Base-by-base conservation (phyloP, 768 basidiomycete genomes). In the Boletus subparvulus region DNA sequence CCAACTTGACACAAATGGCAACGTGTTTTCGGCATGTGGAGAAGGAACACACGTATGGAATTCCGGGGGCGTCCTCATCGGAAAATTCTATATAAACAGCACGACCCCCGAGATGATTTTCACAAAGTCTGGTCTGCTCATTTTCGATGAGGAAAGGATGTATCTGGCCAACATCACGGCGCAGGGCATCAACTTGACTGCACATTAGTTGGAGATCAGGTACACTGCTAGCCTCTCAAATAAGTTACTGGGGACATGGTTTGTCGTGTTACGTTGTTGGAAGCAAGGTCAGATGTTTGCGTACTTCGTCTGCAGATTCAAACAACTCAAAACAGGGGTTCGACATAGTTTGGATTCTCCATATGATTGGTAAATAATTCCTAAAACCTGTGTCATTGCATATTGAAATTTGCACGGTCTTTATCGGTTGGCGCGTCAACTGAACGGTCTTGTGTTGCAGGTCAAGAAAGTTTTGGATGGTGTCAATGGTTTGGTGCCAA, bases 41-140 rank as follows among this genome's bases (percentile, higher is more conserved):
- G 88, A 90, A 57, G 87, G 87, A 39, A 81, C 82, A 0, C 81
- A 88, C 21, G 84, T 87, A 8, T 84, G 82, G 79, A 77, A 80
- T 59, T 50, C 73, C 7, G 63, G 77, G 17, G 86, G 86, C 0
- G 79, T 76, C 1, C 74, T 88, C 0, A 70, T 88, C 0, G 44
- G 44, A 37, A 53, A 45, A 16, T 53, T 46, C 17, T 53, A 14
- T 17, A 6, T 83, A 1, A 61, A 44, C 16, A 69, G 60, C 11
- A 68, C 66, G 17, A 63, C 63, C 11, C 71, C 78, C 12, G 73
- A 80, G 66, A 64, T 79, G 64, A 69, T 74, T 2, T 78, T 80
- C 60, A 78, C 76, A 0, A 63, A 70, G 17, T 73, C 75, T 14
- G 68, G 73, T 2, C 65, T 80, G 9, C 70, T 78, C 21, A 73